Base-by-base conservation (phyloP, 441 rosid species). In the Melastoma candidum region DNA sequence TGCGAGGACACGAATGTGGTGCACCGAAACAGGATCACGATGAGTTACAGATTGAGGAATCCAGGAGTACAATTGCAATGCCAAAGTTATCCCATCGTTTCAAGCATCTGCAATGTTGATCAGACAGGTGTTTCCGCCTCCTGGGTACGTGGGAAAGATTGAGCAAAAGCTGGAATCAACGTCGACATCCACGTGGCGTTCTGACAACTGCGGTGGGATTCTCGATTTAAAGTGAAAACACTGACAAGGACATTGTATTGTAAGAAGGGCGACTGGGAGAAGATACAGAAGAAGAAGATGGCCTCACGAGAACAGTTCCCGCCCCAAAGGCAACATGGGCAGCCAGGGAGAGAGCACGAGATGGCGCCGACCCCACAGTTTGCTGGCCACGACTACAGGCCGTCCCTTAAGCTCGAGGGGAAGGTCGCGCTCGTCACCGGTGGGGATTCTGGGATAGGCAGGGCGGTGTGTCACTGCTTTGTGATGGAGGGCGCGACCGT, bases 401-500 rank as follows among this genome's bases (percentile, higher is more conserved):
- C 55, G 24, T 14, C 55, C 4, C n/a, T 41, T 44, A 32, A 14
- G 55, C 55, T 51, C 55, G 11, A 52, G 85, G 95, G 92, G 46
- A 81, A 61, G 75, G 85, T 88, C 45, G 83, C 92, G 1, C 60
- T 85, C 7, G 83, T 85, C 48, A 88, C 90, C 0, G 90, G 92
- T 3, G 95, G 96, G 9, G 92, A 85, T 63, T 88, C 92, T 0
- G 96, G 92, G 32, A 85, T 85, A 26, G 89, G 96, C 14, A 53
- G 79, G 67, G 89, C 92, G 0, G 85, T 83, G 56, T 63, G 79
- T 60, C 63, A 71, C 58, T 61, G 53, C 48, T 87, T 74, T 27
- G 77, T 69, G 0, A 65, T 54, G 7, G 89, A 85, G 8, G 97
- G 96, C 0, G 94, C 95, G 11, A 83, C 77, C 0, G 84, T 87